Base-by-base conservation (phyloP, 2,329 filamentous ascomycete genomes). In the Esteya vermicola region DNA sequence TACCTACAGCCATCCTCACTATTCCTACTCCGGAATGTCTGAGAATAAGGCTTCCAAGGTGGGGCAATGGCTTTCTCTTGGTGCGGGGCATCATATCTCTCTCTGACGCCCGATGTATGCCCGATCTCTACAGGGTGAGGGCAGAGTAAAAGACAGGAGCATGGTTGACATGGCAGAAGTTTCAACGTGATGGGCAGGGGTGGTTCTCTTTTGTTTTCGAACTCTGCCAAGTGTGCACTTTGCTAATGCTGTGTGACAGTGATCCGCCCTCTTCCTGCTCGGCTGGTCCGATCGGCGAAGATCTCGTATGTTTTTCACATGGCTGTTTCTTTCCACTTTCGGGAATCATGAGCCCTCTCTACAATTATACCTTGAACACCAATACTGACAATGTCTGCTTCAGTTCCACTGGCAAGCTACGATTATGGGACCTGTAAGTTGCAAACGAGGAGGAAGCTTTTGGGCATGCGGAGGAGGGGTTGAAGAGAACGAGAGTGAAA, bases 371-470 rank as follows among this genome's bases (percentile, higher is more conserved):
- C 6, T 13, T 36, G 23, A n/a, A 18, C 9, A 13, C 14, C n/a
- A 13, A 12, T 28, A 21, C 16, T 39, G 20, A 19, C 20, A 9
- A n/a, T n/a, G 28, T 31, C 14, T 31, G 10, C 14, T 13, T 19
- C 54, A 98, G 89, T 98, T 98, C 61, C 91, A 96, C 78, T 98
- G 91, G 91, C 91, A 98, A 80, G 91, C 91, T 57, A 98, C 91
- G 39, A 98, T 98, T 62, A 98, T 98, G 91, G 91, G 91, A 65
- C 91, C 91, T 61, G 85, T 93, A 78, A 78, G 85, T 78, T 52
- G 43, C 9, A n/a, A n/a, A n/a, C n/a, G n/a, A n/a, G n/a, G n/a
- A n/a, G n/a, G n/a, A n/a, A n/a, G n/a, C n/a, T n/a, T n/a, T n/a
- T n/a, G n/a, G n/a, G n/a, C n/a, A n/a, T n/a, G n/a, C n/a, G n/a